A percentile compares a stretch with the other conserved stretches of the same genome.
These are phyloP conservation scores for Plasmodium berghei DNA, from an alignment of 169 alveolate genomes.

Conservation along the genomic window DNA sequence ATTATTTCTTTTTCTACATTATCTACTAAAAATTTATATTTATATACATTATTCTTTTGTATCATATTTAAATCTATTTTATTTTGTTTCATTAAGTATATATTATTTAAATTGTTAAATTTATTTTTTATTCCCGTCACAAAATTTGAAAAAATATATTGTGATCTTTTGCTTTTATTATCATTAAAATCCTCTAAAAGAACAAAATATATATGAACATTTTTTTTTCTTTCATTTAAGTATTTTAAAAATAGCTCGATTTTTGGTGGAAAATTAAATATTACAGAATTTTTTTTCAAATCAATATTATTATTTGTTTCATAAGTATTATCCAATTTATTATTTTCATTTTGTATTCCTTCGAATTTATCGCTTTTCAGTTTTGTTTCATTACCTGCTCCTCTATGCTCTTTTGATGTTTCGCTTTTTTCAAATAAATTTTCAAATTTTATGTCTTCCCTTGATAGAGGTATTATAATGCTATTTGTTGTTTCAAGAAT, in stretches of 20 bases:
- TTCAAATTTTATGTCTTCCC: conserved; percentile 9
- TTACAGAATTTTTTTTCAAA: not conserved
- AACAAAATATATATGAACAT: conserved; percentile 50
- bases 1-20: conserved; percentile 19
- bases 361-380: no score
- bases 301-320: not conserved
- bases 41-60: conserved; percentile 38
- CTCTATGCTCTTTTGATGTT: not conserved
- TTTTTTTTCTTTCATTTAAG: conserved; percentile 26
- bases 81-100: conserved; percentile 48
- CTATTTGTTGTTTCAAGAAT: conserved; percentile 51
- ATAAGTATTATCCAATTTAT: not conserved
- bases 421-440: not conserved
- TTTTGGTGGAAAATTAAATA: conserved; percentile 20
- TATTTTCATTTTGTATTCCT: not conserved
- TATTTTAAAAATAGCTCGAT: conserved; percentile 30
- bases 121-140: conserved; percentile 19
- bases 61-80: conserved; percentile 21
- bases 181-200: conserved; percentile 7
- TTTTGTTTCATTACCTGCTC: not conserved
- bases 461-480: conserved; percentile 28
- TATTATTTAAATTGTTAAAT: conserved; percentile 27
- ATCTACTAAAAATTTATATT: conserved; percentile 12
- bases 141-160: not conserved
- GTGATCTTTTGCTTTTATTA: not conserved